phyloP scores from a whole-genome alignment of 2,329 filamentous ascomycete species.

The Talaromyces sp. region DNA sequence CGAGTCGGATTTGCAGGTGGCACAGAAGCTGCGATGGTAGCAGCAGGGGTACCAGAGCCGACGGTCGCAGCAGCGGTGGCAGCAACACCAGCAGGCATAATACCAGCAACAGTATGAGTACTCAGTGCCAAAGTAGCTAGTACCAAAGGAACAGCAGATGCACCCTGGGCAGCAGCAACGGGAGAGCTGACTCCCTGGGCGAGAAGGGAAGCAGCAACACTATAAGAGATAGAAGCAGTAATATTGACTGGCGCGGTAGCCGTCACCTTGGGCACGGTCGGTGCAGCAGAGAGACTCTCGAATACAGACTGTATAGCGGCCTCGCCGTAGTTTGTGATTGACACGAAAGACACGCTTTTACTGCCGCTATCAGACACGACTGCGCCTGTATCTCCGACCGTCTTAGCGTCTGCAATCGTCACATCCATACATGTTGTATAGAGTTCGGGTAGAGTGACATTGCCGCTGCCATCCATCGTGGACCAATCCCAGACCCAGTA shows the following conservation, averaged over 20 bases:
- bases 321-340: conserved; percentile 14
- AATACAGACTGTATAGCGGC: conserved; percentile 10
- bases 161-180: background rate
- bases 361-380: background rate
- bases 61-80: background rate
- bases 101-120: background rate
- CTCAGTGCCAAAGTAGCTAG: background rate
- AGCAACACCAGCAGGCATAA: background rate
- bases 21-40: background rate
- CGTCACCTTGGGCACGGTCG: background rate
- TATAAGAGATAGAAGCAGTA: conserved; percentile 1
- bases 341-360: background rate
- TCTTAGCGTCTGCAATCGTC: conserved; percentile 33
- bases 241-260: background rate
- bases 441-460: conserved; percentile 39
- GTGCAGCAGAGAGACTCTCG: background rate
- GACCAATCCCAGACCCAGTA: conserved; percentile 99
- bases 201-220: background rate
- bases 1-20: background rate
- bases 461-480: conserved; percentile 40
- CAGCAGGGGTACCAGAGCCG: background rate
- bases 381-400: background rate
- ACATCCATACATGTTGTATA: conserved; percentile 52
- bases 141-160: background rate
- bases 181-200: background rate